Evolutionary conservation across 768 basidiomycete genomes (phyloP).

Genomic region (Serendipita vermifera): DNA sequence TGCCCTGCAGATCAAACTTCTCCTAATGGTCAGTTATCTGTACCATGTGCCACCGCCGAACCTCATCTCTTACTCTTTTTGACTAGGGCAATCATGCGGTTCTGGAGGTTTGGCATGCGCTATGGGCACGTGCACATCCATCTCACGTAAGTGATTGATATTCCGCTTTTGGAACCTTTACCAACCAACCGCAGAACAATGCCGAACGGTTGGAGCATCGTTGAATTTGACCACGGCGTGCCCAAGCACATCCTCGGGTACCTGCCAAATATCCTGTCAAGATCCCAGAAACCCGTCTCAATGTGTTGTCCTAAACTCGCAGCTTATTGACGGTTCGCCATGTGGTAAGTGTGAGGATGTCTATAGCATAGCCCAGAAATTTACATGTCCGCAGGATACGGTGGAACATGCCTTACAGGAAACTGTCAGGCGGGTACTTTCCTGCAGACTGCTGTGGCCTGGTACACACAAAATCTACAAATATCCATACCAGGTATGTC

Average conservation of each 20-base stretch:
- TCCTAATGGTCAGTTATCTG: slow-evolving; percentile 42
- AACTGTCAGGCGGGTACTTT: slow-evolving; percentile 48
- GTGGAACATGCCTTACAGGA: slow-evolving; percentile 51
- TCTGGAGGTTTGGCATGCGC: slow-evolving; percentile 53
- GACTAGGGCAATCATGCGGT: slow-evolving; percentile 53
- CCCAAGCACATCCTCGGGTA: slow-evolving; percentile 45
- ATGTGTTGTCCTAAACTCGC: slow-evolving; percentile 57
- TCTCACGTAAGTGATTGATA: slow-evolving; percentile 36
- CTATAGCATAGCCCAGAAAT: slow-evolving; percentile 12
- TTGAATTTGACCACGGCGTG: slow-evolving; percentile 57
- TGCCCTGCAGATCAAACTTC: slow-evolving; percentile 56
- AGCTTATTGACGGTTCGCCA: slow-evolving; percentile 68
- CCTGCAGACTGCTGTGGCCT: slow-evolving; percentile 52
- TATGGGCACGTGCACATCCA: slow-evolving; percentile 63
- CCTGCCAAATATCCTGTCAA: slow-evolving; percentile 70
- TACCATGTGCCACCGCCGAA: not conserved
- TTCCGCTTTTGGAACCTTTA: slow-evolving; percentile 9
- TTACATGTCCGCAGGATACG: slow-evolving; percentile 37
- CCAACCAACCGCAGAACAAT: slow-evolving; percentile 43
- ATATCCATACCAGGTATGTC: slow-evolving; percentile 76
- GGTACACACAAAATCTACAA: slow-evolving; percentile 64
- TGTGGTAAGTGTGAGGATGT: slow-evolving; percentile 43
- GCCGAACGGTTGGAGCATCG: slow-evolving; percentile 56
- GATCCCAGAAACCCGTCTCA: slow-evolving; percentile 46
- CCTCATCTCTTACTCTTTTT: slow-evolving; percentile 11